Conservation (phyloP, 768 basidiomycete genomes). For the Boletus patriciae region DNA sequence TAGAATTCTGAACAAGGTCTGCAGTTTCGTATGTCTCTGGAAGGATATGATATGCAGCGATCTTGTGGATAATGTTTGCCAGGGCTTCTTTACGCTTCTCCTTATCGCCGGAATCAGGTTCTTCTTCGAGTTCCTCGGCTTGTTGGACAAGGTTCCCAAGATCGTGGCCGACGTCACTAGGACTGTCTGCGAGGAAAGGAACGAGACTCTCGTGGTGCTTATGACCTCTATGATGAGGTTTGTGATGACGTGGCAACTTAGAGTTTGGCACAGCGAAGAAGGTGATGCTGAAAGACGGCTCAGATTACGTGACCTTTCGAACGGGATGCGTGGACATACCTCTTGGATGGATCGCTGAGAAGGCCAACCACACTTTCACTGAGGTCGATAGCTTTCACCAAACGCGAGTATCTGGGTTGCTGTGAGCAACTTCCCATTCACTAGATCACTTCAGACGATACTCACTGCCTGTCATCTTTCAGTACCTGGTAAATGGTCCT, state of each 20-base stretch:
- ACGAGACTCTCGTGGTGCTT: not conserved
- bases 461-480: conserved; percentile 14
- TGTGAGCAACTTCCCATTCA: not conserved
- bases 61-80: conserved; percentile 51
- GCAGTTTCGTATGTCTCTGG: conserved; percentile 42
- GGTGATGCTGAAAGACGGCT: conserved; percentile 3
- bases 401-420: conserved; percentile 9
- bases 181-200: not conserved
- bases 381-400: conserved; percentile 15
- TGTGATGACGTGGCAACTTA: not conserved
- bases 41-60: conserved; percentile 43
- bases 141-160: conserved; percentile 12
- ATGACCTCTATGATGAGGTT: not conserved
- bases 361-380: conserved; percentile 13
- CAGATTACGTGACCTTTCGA: not conserved
- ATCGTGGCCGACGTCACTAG: not conserved
- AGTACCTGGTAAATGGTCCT: conserved; percentile 13
- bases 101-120: conserved; percentile 45
- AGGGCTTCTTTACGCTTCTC: conserved; percentile 55
- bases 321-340: not conserved
- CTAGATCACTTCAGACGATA: not conserved
- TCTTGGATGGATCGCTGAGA: conserved; percentile 14
- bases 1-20: conserved; percentile 52
- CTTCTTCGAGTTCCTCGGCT: conserved; percentile 40
- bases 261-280: conserved; percentile 15